phyloP scores from a whole-genome alignment of 2,329 filamentous ascomycete genomes.

The Pyrenophora tritici-repentis region DNA sequence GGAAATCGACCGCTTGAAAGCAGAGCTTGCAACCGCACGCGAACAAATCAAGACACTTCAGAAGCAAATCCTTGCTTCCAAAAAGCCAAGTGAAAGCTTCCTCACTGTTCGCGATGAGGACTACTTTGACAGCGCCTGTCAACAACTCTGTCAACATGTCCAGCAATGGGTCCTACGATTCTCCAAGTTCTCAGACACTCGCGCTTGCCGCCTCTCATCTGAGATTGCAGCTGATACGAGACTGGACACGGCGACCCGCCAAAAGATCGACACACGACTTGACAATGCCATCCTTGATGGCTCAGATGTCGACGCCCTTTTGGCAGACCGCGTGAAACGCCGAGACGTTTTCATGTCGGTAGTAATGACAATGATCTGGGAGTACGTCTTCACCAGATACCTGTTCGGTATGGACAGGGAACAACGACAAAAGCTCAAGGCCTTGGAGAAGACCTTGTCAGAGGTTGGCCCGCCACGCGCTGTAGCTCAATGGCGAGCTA shows the following conservation, averaged over 20 bases:
- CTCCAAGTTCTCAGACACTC: constrained; percentile 95
- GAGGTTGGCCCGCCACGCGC: constrained; percentile 84
- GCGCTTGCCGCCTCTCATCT: constrained; percentile 78
- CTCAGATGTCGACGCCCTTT: constrained; percentile 85
- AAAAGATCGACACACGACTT: constrained; percentile 90
- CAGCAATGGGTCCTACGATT: constrained; percentile 98
- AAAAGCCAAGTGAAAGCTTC: constrained; percentile 69
- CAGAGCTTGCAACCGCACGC: constrained; percentile 74
- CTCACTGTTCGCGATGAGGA: constrained; percentile 84
- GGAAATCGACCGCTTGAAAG: constrained; percentile 77
- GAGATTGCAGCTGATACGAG: constrained; percentile 72
- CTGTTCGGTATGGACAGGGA: constrained; percentile 98
- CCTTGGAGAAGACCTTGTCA: constrained; percentile 85
- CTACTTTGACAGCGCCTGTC: constrained; percentile 92
- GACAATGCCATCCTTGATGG: constrained; percentile 95
- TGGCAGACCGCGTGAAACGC: constrained; percentile 83
- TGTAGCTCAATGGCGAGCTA: constrained; percentile 97
- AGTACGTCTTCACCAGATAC: constrained; percentile 97
- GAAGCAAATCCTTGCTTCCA: constrained; percentile 62
- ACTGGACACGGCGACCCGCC: constrained; percentile 50
- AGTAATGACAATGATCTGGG: constrained; percentile 99
- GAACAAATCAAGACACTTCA: constrained; percentile 65
- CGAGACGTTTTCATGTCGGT: constrained; percentile 98
- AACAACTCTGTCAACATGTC: constrained; percentile 92
- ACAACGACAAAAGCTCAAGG: constrained; percentile 96